Evolutionary conservation across 1,139 yeast species (phyloP), one percentile per base, ranked within the genome.

Genomic region (Lodderomyces metapsilosis): DNA sequence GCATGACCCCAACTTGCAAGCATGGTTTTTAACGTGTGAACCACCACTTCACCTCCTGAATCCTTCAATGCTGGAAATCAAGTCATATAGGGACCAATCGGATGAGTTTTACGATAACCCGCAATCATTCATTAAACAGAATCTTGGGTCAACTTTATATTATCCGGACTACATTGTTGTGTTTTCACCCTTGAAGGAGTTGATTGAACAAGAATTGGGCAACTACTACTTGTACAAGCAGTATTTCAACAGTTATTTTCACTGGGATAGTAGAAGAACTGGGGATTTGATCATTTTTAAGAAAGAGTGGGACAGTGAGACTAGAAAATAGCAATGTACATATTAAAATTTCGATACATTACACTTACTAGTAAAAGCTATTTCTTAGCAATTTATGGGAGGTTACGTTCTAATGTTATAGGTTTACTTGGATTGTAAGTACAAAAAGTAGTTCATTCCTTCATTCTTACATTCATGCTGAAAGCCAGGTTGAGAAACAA

Each of bases 21-120:
- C 68, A 1, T 87, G 96, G 96, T 84, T 84, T 45, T 67, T 94
- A 32, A 81, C 96, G 0, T 94, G 99, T 59, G 95, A 88, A 48
- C 99, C 98, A 0, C 98, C 98, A 1, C 61, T 88, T 15, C 75
- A 71, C 47, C 51, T 71, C 9, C 34, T 31, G 48, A 32, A 48
- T 12, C 48, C 62, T 18, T 43, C 52, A 41, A 2, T 34, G 32
- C 40, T 61, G 46, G 44, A 61, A 51, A 46, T 84, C 4, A 54
- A 52, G 0, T 42, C 48, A 0, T 94, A 92, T 56, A 68, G 78
- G 58, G 98, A 92, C 57, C 95, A 89, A 57, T 88, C 96, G 27
- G 98, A 92, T 57, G 68, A 66, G 44, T 85, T 94, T 51, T 91
- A 86, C 56, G 82, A 76, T 18, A 67, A 88, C 51, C 89, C 95